Evolutionary conservation across 371 early-diverging fungal genomes (phyloP).

Genomic region (Lichtheimia ramosa): DNA sequence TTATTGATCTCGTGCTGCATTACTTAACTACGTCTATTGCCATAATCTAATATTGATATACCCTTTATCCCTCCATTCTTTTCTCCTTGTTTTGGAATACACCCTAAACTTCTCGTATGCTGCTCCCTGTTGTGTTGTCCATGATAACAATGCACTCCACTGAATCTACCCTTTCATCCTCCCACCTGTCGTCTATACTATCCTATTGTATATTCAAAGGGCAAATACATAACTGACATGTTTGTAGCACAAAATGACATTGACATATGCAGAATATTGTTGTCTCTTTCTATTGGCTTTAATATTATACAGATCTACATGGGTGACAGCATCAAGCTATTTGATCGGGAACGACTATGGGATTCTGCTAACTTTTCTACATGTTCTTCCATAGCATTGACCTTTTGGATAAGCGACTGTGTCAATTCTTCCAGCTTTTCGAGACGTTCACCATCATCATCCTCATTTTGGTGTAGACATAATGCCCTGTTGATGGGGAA

Average conservation of each 20-base stretch:
- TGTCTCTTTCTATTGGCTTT: conserved; percentile 1
- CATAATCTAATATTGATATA: too few species aligned
- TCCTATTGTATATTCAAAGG: too few species aligned
- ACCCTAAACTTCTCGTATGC: too few species aligned
- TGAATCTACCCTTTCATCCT: too few species aligned
- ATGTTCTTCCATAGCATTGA: conserved; percentile 25
- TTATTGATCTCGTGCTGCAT: too few species aligned
- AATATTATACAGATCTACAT: conserved; percentile 17
- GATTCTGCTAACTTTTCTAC: conserved; percentile 28
- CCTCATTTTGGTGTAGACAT: conserved; percentile 31
- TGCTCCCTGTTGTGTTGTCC: too few species aligned
- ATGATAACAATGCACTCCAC: too few species aligned
- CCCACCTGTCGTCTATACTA: too few species aligned
- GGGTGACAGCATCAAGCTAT: conserved; percentile 38
- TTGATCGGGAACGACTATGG: conserved; percentile 29
- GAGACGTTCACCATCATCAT: conserved; percentile 33
- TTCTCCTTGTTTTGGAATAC: too few species aligned
- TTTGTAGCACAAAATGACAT: neutral
- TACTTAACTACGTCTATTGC: too few species aligned
- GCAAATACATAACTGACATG: neutral
- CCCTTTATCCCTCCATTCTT: too few species aligned
- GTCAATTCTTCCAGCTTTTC: conserved; percentile 38
- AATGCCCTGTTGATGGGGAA: conserved; percentile 59
- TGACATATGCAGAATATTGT: neutral
- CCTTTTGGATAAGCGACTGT: conserved; percentile 22